Base-by-base conservation (phyloP, 371 early-diverging fungal species). In the Mortierella polycephala region DNA sequence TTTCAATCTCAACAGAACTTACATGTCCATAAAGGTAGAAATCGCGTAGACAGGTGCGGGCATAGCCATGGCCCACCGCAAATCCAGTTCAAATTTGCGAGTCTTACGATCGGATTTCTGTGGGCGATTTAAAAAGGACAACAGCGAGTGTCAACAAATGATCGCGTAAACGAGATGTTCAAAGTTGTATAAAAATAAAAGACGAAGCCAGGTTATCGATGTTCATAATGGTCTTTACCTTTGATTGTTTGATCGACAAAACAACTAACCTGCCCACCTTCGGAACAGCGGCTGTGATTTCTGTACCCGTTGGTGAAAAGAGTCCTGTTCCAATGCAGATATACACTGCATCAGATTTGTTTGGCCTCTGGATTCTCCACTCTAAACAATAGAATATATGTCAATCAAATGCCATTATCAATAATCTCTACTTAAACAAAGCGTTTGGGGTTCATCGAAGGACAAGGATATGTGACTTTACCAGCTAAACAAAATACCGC, bases 1-100 rank as follows among this genome's bases (percentile, higher is more conserved):
- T 12, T 6, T 8, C 11, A n/a, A 23, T 23, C 2, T 9, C 7
- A 46, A 1, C 8, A 3, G 23, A 7, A 11, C 57, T 64, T 68
- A 76, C 77, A 61, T 77, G 39, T 72, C 72, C 20, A 57, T 53
- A 41, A 72, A 71, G 0, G 69, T 21, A 6, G 66, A 68, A 11
- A 77, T 61, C 11, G 79, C 79, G 65, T 68, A 77, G 14, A 72
- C 79, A 0, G 79, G 79, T 0, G 72, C 66, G 0, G 65, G 50
- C 79, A 72, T 77, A 13, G 58, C 37, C 79, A 77, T 69, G 7
- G 69, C 62, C 79, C 72, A 77, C n/a, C 72, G 64, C 20, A 68
- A 40, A 12, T 68, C 69, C 46, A 77, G 13, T 56, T 69, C 69
- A 13, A 62, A 64, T 30, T 57, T 64, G 13, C 69, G 50, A 7